A percentile compares a stretch with the other conserved stretches of the same genome.
Conservation (phyloP, 108 stramenopile genomes). For the Conticribra weissflogii region DNA sequence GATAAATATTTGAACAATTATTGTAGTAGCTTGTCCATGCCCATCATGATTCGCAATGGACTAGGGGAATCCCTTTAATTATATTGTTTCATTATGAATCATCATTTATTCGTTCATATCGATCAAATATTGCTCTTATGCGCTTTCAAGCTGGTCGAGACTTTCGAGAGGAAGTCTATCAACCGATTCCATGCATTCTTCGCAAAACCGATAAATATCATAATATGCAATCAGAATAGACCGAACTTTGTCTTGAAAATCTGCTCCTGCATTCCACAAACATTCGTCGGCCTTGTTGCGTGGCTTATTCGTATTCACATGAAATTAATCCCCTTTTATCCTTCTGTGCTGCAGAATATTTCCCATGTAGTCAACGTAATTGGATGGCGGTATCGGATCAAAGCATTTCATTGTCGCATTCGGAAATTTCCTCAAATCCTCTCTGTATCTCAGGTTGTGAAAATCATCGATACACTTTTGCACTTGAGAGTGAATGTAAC, state of each 20-base stretch:
- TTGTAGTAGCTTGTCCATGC: too few species aligned
- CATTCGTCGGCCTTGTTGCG: conserved; percentile 15
- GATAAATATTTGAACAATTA: too few species aligned
- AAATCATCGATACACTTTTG: background rate
- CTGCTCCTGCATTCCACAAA: conserved; percentile 7
- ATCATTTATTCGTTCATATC: too few species aligned
- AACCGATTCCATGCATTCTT: conserved; percentile 17
- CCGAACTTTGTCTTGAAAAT: conserved; percentile 6
- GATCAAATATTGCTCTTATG: too few species aligned
- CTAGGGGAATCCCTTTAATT: too few species aligned
- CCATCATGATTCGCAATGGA: too few species aligned
- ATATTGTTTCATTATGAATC: too few species aligned
- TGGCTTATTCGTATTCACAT: conserved; percentile 12
- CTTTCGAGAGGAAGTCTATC: conserved; percentile 6
- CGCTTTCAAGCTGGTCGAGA: background rate
- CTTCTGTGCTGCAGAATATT: conserved; percentile 13
- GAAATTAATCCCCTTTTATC: conserved; percentile 9
- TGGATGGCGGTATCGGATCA: conserved; percentile 7
- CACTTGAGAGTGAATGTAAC: background rate
- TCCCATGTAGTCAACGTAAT: conserved; percentile 17
- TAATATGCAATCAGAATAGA: conserved; percentile 13
- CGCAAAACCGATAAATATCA: conserved; percentile 34
- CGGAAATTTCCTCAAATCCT: background rate
- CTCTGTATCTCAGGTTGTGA: background rate
- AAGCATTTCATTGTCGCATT: conserved; percentile 23